Evolutionary conservation across 208 protist genomes (phyloP), one percentile per base, ranked within the genome.

Genomic region (Trypanosoma boissoni): DNA sequence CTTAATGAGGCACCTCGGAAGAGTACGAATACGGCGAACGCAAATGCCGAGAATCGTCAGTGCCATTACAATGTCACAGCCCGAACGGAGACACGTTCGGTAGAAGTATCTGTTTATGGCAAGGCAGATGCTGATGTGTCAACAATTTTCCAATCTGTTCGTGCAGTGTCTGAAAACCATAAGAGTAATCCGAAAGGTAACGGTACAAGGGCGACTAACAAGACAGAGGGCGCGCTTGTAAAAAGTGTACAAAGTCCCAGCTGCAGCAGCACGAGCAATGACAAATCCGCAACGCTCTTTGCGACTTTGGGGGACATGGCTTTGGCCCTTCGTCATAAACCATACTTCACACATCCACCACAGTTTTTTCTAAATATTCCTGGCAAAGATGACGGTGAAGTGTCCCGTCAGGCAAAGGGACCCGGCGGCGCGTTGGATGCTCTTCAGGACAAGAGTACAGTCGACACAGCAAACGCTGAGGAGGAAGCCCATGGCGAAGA

Each of bases 51-150:
- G 27, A n/a, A 56, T 23, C 48, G 26, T 26, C 64, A 58, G 26
- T 90, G 83, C 70, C 63, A 43, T 34, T 93, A 91, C 73, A 59
- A 64, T 2, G 51, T 93, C 4, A 74, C 50, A 27, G 74, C 80
- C 39, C 80, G 86, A 27, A 80, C 66, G 2, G 86, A 93, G 57
- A 93, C 86, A 10, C 86, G 80, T 23, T 85, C 82, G 0, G 86
- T 83, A 2, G 83, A 93, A 55, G 48, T 93, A 2, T 62, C 63
- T 26, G 58, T 93, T 5, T 85, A 80, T 58, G 86, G 81, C 0
- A 67, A 74, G 8, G 79, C 86, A 0, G 71, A 83, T 26, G 77
- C 72, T 7, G 62, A 80, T 59, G 70, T 89, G 21, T 24, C 59
- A 1, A 51, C 65, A 5, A 78, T 89, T 27, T 86, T 77, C 49